Conservation (phyloP, 306 rosid genomes). For the Prinsepia uniflora region DNA sequence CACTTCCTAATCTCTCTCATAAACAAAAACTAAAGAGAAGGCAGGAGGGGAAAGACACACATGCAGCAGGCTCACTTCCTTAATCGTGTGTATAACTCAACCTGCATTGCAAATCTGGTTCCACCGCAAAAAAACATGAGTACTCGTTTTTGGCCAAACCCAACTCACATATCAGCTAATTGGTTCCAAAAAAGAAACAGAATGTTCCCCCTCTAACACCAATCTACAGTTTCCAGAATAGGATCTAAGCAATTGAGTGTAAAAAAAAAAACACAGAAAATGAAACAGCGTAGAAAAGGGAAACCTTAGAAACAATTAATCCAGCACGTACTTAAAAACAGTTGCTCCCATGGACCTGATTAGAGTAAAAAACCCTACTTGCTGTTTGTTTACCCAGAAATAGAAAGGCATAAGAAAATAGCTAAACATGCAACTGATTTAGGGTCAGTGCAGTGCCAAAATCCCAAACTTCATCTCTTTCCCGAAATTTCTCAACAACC, state of each 20-base stretch:
- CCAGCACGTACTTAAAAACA: conserved; percentile 1
- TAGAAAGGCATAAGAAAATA: conserved; percentile 9
- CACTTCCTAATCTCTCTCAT: no score
- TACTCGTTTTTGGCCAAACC: conserved; percentile 1
- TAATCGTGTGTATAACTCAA: no score
- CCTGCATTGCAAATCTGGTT: conserved; percentile 19
- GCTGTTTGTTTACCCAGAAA: conserved; percentile 13
- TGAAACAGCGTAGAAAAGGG: conserved; percentile 13
- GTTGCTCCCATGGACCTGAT: conserved; percentile 23
- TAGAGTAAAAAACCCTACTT: conserved; percentile 23
- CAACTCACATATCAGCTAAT: conserved; percentile 14
- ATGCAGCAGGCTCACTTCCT: no score
- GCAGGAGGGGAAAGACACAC: no score
- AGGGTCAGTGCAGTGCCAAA: conserved; percentile 3
- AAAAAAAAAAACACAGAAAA: conserved; percentile 6
- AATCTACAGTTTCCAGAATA: conserved; percentile 17
- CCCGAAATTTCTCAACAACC: conserved; percentile 25
- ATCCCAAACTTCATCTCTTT: conserved; percentile 16
- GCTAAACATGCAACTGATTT: conserved; percentile 1
- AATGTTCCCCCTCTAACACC: conserved; percentile 17
- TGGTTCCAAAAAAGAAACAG: background rate
- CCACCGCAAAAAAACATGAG: background rate
- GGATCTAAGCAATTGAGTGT: background rate
- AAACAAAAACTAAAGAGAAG: no score
- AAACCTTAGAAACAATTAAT: background rate